Evolutionary conservation across 805 yeast genomes (phyloP), one percentile per base, ranked within the genome.

Genomic region (Metschnikowia proteae): DNA sequence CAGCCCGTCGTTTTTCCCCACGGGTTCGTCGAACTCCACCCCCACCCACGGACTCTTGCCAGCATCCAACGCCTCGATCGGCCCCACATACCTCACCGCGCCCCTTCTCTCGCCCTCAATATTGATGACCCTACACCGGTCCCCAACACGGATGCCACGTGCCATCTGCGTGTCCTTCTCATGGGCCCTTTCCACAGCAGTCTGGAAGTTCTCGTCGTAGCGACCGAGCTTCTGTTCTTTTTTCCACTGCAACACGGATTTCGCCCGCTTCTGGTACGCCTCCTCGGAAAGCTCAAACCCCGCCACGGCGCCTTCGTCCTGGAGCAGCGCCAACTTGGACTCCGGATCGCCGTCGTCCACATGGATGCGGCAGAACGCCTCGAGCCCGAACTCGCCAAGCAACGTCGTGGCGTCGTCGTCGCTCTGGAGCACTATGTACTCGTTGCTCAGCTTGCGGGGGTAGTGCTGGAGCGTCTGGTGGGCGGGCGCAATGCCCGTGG

Each of bases 1-100:
- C 22, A 80, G 67, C 0, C 98, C 98, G 60, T 88, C 81, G 60
- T 91, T 88, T 63, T 86, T 88, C 4, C 98, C 98, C 6, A 79
- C 77, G 0, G 97, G 92, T 56, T 86, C 89, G 57, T 87, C 94
- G 47, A 90, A 82, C 57, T 84, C 87, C 3, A 92, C 78, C 0
- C 97, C 98, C 29, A 87, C 77, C 97, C 97, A 92, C 1, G 66
- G 55, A 17, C 57, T 56, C 32, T 71, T 77, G 2, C 73, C 76
- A 10, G 62, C 62, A 42, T 81, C 83, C 43, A 90, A 78, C 35
- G 76, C 81, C 0, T 80, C 73, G 1, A 92, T 80, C 35, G 65
- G 67, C 2, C 98, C 98, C 10, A 90, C 68, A 59, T 68, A 92
- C 49, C 74, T 70, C 28, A 92, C 76, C n/a, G 73, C 67, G 3